Percentiles rank a stretch among this genome's conserved stretches.
phyloP scores from a whole-genome alignment of 768 basidiomycete genomes.

The Termitomyces sp. region DNA sequence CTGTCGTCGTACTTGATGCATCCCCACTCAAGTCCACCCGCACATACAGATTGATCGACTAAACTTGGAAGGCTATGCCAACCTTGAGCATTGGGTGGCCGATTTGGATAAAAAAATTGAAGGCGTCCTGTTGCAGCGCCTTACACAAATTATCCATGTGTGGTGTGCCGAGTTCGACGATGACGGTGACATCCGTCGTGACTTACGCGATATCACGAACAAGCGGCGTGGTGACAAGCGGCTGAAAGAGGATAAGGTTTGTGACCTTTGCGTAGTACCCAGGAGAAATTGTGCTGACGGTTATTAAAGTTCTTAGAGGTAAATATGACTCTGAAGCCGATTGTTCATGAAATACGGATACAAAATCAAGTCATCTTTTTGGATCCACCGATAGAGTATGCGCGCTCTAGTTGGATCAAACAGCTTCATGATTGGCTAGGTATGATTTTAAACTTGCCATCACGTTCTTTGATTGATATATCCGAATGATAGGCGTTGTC shows the following conservation, averaged over 20 bases:
- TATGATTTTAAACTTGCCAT: constrained; percentile 18
- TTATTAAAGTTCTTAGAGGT: constrained; percentile 58
- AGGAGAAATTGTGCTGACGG: not conserved
- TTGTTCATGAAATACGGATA: constrained; percentile 95
- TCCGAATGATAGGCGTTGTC: constrained; percentile 55
- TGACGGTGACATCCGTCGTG: constrained; percentile 59
- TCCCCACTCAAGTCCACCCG: not conserved
- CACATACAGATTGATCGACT: constrained; percentile 75
- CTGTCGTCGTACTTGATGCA: not conserved
- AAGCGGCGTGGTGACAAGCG: constrained; percentile 71
- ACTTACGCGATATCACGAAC: constrained; percentile 50
- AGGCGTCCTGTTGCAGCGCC: constrained; percentile 65
- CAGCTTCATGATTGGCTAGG: constrained; percentile 91
- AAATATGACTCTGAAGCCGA: constrained; percentile 73
- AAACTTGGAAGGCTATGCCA: constrained; percentile 93
- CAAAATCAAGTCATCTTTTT: constrained; percentile 99
- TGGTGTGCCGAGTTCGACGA: constrained; percentile 91
- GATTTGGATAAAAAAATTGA: constrained; percentile 84
- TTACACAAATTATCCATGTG: constrained; percentile 72
- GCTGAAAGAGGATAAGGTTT: constrained; percentile 74
- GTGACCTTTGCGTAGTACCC: constrained; percentile 7
- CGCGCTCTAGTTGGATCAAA: constrained; percentile 83
- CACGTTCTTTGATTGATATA: not conserved
- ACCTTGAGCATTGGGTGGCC: constrained; percentile 89
- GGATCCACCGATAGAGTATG: constrained; percentile 95